phyloP scores from a whole-genome alignment of 1,139 yeast genomes.

The Saccharomycopsis hybrid region DNA sequence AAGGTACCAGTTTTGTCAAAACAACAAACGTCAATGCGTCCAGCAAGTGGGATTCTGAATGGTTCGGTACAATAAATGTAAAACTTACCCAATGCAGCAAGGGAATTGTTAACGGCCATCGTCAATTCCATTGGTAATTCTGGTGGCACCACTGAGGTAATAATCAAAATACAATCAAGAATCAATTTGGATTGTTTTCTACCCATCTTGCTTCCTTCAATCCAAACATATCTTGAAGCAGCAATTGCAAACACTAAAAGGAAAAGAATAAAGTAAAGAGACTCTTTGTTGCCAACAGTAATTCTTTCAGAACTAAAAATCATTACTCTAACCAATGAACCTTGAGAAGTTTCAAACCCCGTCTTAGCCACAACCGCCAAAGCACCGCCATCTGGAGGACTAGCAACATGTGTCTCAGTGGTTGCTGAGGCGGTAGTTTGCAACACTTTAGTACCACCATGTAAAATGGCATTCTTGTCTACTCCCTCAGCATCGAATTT shows the following conservation, averaged over 20 bases:
- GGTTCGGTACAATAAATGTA: slow-evolving; percentile 98
- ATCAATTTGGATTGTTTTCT: slow-evolving; percentile 90
- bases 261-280: slow-evolving; percentile 85
- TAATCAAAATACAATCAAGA: slow-evolving; percentile 89
- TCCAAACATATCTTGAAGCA: slow-evolving; percentile 98
- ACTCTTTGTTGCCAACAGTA: slow-evolving; percentile 93
- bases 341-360: slow-evolving; percentile 97
- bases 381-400: slow-evolving; percentile 89
- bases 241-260: slow-evolving; percentile 86
- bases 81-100: slow-evolving; percentile 79
- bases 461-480: slow-evolving; percentile 84
- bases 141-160: slow-evolving; percentile 98
- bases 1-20: slow-evolving; percentile 98
- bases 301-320: slow-evolving; percentile 95
- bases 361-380: slow-evolving; percentile 86
- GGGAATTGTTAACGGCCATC: slow-evolving; percentile 92
- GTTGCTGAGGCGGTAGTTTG: slow-evolving; percentile 84
- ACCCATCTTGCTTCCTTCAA: slow-evolving; percentile 93
- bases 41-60: slow-evolving; percentile 97
- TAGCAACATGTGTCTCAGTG: slow-evolving; percentile 38
- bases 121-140: slow-evolving; percentile 99
- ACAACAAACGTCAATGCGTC: slow-evolving; percentile 97
- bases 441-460: slow-evolving; percentile 95
- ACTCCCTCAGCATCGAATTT: slow-evolving; percentile 66
- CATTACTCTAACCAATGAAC: slow-evolving; percentile 96